Evolutionary conservation across 2,329 filamentous ascomycete species (phyloP).

Genomic region (Fusarium agapanthi): DNA sequence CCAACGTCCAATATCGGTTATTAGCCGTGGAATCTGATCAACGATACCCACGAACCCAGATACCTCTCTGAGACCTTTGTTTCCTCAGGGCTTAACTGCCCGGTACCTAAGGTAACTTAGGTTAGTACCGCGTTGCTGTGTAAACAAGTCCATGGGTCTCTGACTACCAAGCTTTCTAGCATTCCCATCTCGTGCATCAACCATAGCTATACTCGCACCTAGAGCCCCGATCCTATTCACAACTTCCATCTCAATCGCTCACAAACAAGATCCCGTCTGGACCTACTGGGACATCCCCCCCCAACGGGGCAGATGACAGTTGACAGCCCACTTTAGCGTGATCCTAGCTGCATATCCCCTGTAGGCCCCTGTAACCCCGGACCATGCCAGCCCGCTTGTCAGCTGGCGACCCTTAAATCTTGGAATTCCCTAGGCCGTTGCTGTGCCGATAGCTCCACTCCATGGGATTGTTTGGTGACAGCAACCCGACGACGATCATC

Average conservation of each 20-base stretch:
- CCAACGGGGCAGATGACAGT: conserved; percentile 7
- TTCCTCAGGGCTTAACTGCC: not conserved
- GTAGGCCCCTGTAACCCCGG: conserved; percentile 15
- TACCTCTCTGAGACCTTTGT: not conserved
- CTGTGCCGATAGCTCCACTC: conserved; percentile 22
- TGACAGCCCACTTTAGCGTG: conserved; percentile 1
- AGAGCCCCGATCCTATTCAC: not conserved
- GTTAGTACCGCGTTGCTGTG: not conserved
- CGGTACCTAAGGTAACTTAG: not conserved
- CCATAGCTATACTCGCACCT: not conserved
- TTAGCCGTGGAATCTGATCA: not conserved
- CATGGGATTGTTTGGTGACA: conserved; percentile 12
- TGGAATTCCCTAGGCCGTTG: conserved; percentile 21
- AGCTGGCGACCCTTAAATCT: conserved; percentile 18
- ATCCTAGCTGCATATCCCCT: conserved; percentile 13
- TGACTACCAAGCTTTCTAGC: not conserved
- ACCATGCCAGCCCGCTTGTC: conserved; percentile 2
- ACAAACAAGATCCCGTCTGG: not conserved
- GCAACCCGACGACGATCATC: not conserved
- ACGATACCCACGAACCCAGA: not conserved
- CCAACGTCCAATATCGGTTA: not conserved
- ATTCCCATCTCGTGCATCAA: not conserved
- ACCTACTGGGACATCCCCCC: conserved; percentile 4
- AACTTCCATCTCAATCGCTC: not conserved
- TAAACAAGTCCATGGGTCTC: not conserved